phyloP scores from a whole-genome alignment of 177 flowering plant species.

The Vitis hybrid region DNA sequence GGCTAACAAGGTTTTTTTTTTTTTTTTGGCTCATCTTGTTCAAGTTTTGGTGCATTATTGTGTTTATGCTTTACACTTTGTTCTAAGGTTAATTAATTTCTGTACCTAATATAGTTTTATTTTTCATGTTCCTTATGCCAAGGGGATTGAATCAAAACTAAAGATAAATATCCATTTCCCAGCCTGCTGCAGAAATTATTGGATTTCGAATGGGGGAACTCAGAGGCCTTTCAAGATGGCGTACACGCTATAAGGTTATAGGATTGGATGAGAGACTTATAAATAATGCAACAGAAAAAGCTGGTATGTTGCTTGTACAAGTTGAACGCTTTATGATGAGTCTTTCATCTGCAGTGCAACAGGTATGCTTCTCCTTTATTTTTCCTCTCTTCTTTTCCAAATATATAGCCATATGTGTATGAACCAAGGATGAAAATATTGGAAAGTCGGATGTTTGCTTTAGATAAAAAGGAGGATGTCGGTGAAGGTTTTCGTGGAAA shows the following conservation, averaged over 20 bases:
- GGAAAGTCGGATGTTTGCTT: too few species aligned
- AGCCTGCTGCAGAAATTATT: conserved; percentile 96
- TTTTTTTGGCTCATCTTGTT: neutral
- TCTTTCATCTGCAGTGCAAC: conserved; percentile 73
- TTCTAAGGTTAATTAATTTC: neutral
- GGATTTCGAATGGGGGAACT: conserved; percentile 93
- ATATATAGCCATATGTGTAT: too few species aligned
- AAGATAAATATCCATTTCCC: conserved; percentile 24
- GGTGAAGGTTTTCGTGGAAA: too few species aligned
- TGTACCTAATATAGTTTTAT: conserved; percentile 2
- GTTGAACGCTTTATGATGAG: conserved; percentile 73
- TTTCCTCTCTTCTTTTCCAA: neutral
- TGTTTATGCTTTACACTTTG: neutral
- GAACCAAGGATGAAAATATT: too few species aligned
- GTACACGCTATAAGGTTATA: conserved; percentile 70
- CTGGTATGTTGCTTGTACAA: conserved; percentile 88
- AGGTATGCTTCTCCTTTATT: conserved; percentile 43
- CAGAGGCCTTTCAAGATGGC: conserved; percentile 96
- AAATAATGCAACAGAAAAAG: conserved; percentile 66
- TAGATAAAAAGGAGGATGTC: too few species aligned
- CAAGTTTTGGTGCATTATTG: conserved; percentile 1
- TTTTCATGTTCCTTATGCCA: conserved; percentile 6
- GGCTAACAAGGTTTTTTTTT: too few species aligned
- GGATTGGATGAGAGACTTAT: conserved; percentile 85
- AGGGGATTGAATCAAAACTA: conserved; percentile 11